phyloP scores from a whole-genome alignment of 495 filamentous ascomycete genomes.

The Penicillium atrosanguineum region DNA sequence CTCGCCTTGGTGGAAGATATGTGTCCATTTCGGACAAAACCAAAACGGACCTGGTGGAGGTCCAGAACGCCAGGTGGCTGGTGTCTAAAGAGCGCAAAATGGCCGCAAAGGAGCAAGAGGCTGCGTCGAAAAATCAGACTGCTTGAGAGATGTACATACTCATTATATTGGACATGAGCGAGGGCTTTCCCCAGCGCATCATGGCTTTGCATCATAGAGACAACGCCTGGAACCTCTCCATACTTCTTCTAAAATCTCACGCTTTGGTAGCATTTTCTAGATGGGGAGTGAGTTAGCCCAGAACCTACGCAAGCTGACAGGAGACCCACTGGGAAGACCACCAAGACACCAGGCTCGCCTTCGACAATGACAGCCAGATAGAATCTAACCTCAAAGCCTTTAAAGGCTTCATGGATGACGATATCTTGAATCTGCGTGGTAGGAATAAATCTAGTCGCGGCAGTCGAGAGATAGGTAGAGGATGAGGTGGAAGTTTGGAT shows the following conservation, averaged over 20 bases:
- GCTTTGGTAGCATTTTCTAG: conserved; percentile 64
- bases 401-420: conserved; percentile 92
- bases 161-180: not conserved
- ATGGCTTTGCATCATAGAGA: conserved; percentile 65
- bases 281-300: conserved; percentile 6
- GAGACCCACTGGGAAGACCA: conserved; percentile 77
- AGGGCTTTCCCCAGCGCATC: conserved; percentile 7
- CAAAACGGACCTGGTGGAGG: conserved; percentile 61
- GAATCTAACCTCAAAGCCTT: conserved; percentile 85
- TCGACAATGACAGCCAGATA: conserved; percentile 90
- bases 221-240: conserved; percentile 77
- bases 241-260: conserved; percentile 74
- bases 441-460: conserved; percentile 86
- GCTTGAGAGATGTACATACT: conserved; percentile 21
- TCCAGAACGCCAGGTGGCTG: conserved; percentile 75
- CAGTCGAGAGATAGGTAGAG: conserved; percentile 58
- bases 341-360: conserved; percentile 82
- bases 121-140: conserved; percentile 13
- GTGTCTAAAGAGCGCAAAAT: conserved; percentile 60
- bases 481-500: conserved; percentile 81
- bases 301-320: not conserved
- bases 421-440: conserved; percentile 89
- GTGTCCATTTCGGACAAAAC: conserved; percentile 64
- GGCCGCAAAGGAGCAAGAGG: conserved; percentile 16
- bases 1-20: conserved; percentile 64